Conservation (phyloP, 768 basidiomycete species). For the Suillus subluteus region DNA sequence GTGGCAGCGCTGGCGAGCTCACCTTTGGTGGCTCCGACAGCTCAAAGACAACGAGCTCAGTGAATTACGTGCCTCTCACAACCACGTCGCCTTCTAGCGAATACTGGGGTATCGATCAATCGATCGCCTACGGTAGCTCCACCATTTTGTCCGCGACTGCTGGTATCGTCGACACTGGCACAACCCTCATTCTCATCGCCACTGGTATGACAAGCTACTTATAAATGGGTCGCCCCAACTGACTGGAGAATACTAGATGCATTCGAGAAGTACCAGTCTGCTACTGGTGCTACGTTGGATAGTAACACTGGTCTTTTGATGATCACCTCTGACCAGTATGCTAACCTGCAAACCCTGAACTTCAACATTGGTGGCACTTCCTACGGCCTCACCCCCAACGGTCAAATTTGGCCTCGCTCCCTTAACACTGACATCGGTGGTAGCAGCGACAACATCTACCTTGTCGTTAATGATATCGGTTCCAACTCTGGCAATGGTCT, state of each 20-base stretch:
- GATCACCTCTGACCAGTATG: conserved; percentile 30
- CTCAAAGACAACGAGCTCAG: conserved; percentile 15
- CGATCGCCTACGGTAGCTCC: conserved; percentile 29
- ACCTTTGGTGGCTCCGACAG: conserved; percentile 44
- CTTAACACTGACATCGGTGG: conserved; percentile 36
- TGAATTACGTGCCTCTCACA: conserved; percentile 31
- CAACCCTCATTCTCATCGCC: conserved; percentile 29
- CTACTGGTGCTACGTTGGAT: conserved; percentile 34
- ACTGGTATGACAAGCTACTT: conserved; percentile 18
- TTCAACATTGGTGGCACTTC: conserved; percentile 28
- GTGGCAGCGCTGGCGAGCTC: conserved; percentile 17
- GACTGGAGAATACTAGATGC: conserved; percentile 22
- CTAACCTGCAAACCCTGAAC: conserved; percentile 26
- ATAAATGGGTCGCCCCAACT: background rate
- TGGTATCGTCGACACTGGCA: conserved; percentile 40
- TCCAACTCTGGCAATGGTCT: conserved; percentile 18
- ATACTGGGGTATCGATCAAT: conserved; percentile 39
- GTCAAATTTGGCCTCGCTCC: conserved; percentile 39
- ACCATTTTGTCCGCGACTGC: conserved; percentile 27
- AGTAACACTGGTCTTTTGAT: conserved; percentile 32
- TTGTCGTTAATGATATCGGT: conserved; percentile 31
- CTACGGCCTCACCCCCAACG: conserved; percentile 30
- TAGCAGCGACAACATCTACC: conserved; percentile 27
- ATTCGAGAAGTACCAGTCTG: conserved; percentile 22
- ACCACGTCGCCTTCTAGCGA: conserved; percentile 22